Evolutionary conservation across 2,329 filamentous ascomycete species (phyloP), one percentile per base, ranked within the genome.

Genomic region (Aspergillus sergii): DNA sequence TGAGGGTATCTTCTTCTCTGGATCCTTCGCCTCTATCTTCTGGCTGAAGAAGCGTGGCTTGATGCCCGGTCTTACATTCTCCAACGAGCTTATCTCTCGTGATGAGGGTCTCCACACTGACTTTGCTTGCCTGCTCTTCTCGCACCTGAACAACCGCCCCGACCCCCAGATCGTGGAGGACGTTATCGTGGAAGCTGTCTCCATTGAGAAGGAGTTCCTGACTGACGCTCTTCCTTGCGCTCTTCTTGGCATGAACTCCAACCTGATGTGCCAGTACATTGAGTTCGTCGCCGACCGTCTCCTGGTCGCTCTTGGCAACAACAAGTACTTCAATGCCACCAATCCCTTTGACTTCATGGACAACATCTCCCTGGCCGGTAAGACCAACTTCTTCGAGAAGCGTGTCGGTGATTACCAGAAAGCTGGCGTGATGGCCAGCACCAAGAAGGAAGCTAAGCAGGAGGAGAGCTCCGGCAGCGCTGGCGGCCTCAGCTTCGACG

Each of bases 301-400:
- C 41, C 88, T 99, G 41, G 85, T 98, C 63, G 90, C 95, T 36
- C 91, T 99, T 54, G 95, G 95, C 75, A 97, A 97, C 81, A 87
- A 91, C 73, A 98, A 97, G 86, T 86, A 91, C 74, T 99, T 96
- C 88, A 92, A 95, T 77, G 85, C 91, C 30, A 88, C 90, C 79
- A 99, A 99, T 84, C 95, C 95, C 78, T 99, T 99, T 79, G 95
- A 99, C 86, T 99, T 99, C 82, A 99, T 99, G 95, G 95, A 99
- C 87, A 97, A 97, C 83, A 99, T 99, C 81, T 98, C 95, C 26
- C 88, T 99, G 12, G 92, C 93, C 58, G 95, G 95, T 82, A 99
- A 99, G 91, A 99, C 95, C 79, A 99, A 99, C 89, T 99, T 99
- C 88, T 99, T 99, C 80, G 95, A 99, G 91, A 99, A 99, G 91